phyloP scores from a whole-genome alignment of 805 yeast species.

The Nematodospora valgi region DNA sequence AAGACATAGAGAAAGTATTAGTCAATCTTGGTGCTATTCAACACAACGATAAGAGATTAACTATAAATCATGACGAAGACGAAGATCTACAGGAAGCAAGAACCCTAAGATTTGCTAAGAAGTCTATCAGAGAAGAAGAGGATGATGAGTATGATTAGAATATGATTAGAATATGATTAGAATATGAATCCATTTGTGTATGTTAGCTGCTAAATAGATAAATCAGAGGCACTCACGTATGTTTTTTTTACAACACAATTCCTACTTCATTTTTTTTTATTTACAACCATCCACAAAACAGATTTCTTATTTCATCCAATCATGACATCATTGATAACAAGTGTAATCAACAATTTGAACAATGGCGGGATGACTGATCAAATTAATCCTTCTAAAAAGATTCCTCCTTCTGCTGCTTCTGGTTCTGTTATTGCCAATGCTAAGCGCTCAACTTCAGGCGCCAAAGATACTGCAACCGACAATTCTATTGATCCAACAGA shows the following conservation, averaged over 20 bases:
- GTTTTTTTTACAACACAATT: background rate
- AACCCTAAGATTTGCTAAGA: constrained; percentile 53
- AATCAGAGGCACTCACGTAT: no score
- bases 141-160: constrained; percentile 13
- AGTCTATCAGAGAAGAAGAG: constrained; percentile 48
- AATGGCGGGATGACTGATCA: no score
- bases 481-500: no score
- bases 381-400: no score
- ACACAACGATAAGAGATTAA: constrained; percentile 63
- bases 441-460: no score
- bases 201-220: no score
- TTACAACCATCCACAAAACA: background rate
- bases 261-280: constrained; percentile 1
- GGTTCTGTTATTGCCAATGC: no score
- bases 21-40: constrained; percentile 65
- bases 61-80: constrained; percentile 54
- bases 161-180: constrained; percentile 6
- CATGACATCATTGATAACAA: no score
- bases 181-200: background rate
- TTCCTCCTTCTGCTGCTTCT: no score
- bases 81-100: constrained; percentile 54
- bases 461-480: no score
- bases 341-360: no score
- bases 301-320: background rate
- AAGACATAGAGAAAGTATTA: constrained; percentile 72